Conservation (phyloP, 805 yeast genomes). For the Candida yuanshanica region DNA sequence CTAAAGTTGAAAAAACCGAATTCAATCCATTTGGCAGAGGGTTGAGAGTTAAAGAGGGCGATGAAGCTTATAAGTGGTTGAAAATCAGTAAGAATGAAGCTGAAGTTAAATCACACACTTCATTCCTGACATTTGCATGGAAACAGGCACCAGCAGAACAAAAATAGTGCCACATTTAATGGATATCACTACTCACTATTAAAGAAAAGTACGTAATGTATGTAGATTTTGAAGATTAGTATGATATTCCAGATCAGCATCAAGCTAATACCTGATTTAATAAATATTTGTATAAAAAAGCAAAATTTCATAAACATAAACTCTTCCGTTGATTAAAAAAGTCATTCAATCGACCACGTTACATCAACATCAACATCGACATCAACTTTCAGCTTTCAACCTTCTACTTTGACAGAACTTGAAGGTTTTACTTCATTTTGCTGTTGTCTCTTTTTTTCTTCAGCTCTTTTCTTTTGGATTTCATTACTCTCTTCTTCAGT, state of each 20-base stretch:
- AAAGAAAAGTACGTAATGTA: no score
- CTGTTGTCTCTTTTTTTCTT: slow-evolving; percentile 25
- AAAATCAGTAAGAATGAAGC: slow-evolving; percentile 78
- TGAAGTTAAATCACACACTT: slow-evolving; percentile 90
- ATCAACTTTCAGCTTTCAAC: slow-evolving; percentile 2
- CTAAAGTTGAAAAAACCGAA: slow-evolving; percentile 39
- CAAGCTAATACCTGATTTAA: not conserved
- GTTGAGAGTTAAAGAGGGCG: slow-evolving; percentile 80
- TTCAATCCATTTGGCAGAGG: slow-evolving; percentile 96
- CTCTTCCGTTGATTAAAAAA: no score
- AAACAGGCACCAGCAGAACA: slow-evolving; percentile 24
- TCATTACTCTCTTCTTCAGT: slow-evolving; percentile 56
- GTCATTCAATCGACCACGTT: no score
- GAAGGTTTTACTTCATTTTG: slow-evolving; percentile 7
- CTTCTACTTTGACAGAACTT: slow-evolving; percentile 15
- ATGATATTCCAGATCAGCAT: no score
- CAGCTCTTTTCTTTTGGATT: slow-evolving; percentile 31
- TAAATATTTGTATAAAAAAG: not conserved
- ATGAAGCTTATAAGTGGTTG: slow-evolving; percentile 69
- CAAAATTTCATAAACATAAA: not conserved
- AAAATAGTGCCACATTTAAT: not conserved
- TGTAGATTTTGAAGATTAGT: no score
- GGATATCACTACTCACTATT: no score
- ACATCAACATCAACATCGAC: no score
- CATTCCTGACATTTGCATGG: slow-evolving; percentile 86